A percentile compares a stretch with the other conserved stretches of the same genome.
Conservation (phyloP, 495 filamentous ascomycete species). For the Annulohypoxylon nitens region DNA sequence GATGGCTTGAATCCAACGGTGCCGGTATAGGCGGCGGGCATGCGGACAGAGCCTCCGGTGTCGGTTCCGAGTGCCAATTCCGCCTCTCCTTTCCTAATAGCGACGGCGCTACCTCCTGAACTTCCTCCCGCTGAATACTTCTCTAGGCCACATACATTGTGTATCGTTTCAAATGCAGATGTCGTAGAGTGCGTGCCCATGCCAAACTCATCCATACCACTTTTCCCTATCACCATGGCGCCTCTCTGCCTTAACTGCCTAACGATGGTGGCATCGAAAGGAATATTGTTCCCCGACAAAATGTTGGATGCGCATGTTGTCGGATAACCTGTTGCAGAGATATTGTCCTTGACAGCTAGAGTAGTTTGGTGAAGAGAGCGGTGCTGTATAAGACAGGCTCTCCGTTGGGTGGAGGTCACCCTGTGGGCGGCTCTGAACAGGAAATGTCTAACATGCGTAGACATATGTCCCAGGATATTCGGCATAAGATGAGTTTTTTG, state of each 20-base stretch:
- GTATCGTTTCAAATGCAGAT: slow-evolving; percentile 78
- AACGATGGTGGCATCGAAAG: slow-evolving; percentile 89
- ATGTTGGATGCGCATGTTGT: slow-evolving; percentile 88
- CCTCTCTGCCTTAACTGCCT: slow-evolving; percentile 72
- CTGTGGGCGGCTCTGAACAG: slow-evolving; percentile 46
- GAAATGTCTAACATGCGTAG: slow-evolving; percentile 49
- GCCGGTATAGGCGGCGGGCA: slow-evolving; percentile 92
- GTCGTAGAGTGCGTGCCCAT: slow-evolving; percentile 93
- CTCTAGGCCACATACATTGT: slow-evolving; percentile 53
- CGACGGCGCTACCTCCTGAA: slow-evolving; percentile 93
- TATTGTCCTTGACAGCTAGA: slow-evolving; percentile 91
- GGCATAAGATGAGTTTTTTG: slow-evolving; percentile 16
- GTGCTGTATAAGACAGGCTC: slow-evolving; percentile 9
- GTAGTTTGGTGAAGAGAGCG: slow-evolving; percentile 36
- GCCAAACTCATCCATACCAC: slow-evolving; percentile 97
- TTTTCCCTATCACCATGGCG: slow-evolving; percentile 79
- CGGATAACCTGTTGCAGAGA: slow-evolving; percentile 70
- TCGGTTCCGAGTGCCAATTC: slow-evolving; percentile 91
- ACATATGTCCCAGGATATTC: slow-evolving; percentile 48
- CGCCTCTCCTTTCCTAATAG: slow-evolving; percentile 78
- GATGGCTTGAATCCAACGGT: slow-evolving; percentile 94
- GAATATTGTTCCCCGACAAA: slow-evolving; percentile 76
- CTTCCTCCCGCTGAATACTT: slow-evolving; percentile 85
- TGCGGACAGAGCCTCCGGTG: slow-evolving; percentile 91
- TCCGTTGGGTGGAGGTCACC: slow-evolving; percentile 46